Conservation (phyloP, 2,329 filamentous ascomycete species). For the Fonsecaea pedrosoi region DNA sequence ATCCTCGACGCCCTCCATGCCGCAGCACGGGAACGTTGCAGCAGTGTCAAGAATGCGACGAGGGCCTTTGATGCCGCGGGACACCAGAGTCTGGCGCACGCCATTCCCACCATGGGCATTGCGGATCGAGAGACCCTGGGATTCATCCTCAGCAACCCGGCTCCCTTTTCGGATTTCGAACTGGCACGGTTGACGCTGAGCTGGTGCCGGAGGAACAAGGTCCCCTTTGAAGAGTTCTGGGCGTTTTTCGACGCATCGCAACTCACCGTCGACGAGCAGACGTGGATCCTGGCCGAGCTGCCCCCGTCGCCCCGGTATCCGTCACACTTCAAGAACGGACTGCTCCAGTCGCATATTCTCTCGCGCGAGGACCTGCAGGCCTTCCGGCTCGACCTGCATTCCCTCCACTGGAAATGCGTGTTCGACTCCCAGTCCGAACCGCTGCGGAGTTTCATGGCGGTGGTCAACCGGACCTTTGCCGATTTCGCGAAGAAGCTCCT, state of each 20-base stretch:
- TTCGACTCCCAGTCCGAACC: conserved; percentile 12
- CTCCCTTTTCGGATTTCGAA: conserved; percentile 9
- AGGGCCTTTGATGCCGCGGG: neutral
- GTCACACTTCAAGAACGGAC: conserved; percentile 9
- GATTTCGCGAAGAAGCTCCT: conserved; percentile 13
- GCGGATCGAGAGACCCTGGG: conserved; percentile 4
- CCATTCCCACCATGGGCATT: neutral
- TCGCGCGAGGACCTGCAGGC: conserved; percentile 2
- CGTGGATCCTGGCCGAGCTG: conserved; percentile 10
- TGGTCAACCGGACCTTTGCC: conserved; percentile 1
- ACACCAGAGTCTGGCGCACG: neutral
- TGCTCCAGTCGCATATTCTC: conserved; percentile 12
- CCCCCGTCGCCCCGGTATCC: conserved; percentile 9
- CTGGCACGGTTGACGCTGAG: conserved; percentile 6
- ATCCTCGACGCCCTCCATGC: conserved; percentile 12
- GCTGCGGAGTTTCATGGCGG: conserved; percentile 7
- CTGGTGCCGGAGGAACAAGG: conserved; percentile 11
- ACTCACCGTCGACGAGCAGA: conserved; percentile 8
- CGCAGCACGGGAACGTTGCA: conserved; percentile 6
- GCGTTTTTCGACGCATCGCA: conserved; percentile 3
- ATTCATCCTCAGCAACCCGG: conserved; percentile 6
- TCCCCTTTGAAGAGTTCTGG: conserved; percentile 16
- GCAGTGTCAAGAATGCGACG: neutral
- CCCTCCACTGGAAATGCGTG: conserved; percentile 15
- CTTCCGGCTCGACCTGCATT: conserved; percentile 8